These are phyloP conservation scores for Xylaria sp. DNA, from an alignment of 2,329 filamentous ascomycete species.

Conservation along the genomic window DNA sequence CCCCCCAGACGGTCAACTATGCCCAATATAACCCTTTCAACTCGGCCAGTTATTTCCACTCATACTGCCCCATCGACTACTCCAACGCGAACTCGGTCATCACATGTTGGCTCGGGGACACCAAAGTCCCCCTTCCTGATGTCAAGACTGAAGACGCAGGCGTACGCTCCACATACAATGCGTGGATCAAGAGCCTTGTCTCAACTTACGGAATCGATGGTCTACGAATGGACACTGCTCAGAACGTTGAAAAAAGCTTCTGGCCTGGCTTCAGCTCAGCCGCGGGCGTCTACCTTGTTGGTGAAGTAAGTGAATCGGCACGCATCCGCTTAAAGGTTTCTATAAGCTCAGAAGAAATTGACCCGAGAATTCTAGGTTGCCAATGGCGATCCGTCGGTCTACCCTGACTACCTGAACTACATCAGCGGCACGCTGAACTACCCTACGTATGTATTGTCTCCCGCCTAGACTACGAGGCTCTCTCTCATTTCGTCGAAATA, in stretches of 20 bases:
- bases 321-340: background rate
- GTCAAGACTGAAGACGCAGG: slow-evolving; percentile 56
- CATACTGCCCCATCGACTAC: slow-evolving; percentile 64
- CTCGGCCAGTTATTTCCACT: slow-evolving; percentile 63
- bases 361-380: slow-evolving; percentile 46
- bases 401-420: slow-evolving; percentile 58
- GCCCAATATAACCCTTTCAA: slow-evolving; percentile 65
- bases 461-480: background rate
- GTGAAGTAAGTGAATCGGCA: slow-evolving; percentile 52
- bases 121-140: slow-evolving; percentile 57
- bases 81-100: slow-evolving; percentile 54
- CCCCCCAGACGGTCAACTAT: slow-evolving; percentile 62
- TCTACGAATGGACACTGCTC: slow-evolving; percentile 61
- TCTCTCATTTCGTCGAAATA: background rate
- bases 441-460: slow-evolving; percentile 52
- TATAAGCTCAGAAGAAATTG: background rate
- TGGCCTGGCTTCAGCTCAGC: slow-evolving; percentile 57
- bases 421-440: slow-evolving; percentile 63
- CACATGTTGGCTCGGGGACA: slow-evolving; percentile 62
- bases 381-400: slow-evolving; percentile 57
- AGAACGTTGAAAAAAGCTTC: slow-evolving; percentile 60
- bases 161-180: slow-evolving; percentile 57
- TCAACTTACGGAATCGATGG: slow-evolving; percentile 64
- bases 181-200: slow-evolving; percentile 60
- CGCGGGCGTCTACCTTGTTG: slow-evolving; percentile 60